phyloP scores from a whole-genome alignment of 2,329 filamentous ascomycete species.

The Alternaria solani region DNA sequence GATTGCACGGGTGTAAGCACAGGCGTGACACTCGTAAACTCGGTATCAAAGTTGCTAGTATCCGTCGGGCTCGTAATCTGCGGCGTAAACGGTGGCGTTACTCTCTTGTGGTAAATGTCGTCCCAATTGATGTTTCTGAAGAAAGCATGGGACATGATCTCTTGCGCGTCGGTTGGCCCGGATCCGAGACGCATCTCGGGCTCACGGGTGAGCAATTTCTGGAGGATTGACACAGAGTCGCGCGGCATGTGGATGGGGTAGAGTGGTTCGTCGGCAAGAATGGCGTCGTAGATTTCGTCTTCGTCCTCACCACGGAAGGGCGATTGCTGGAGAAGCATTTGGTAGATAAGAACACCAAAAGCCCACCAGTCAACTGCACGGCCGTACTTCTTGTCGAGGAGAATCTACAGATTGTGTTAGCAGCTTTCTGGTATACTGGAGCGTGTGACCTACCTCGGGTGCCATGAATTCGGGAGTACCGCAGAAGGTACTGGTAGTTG shows the following conservation, averaged over 20 bases:
- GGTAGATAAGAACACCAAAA: constrained; percentile 97
- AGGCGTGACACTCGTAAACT: constrained; percentile 98
- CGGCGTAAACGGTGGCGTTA: constrained; percentile 87
- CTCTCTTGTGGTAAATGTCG: constrained; percentile 94
- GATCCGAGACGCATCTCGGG: constrained; percentile 92
- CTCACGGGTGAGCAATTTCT: constrained; percentile 95
- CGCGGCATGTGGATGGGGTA: constrained; percentile 99
- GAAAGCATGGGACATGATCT: constrained; percentile 99
- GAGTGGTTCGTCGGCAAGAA: constrained; percentile 94
- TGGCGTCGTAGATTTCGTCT: constrained; percentile 98
- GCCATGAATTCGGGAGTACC: constrained; percentile 99
- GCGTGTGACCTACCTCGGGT: constrained; percentile 74
- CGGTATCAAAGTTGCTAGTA: constrained; percentile 99
- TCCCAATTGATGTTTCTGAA: constrained; percentile 99
- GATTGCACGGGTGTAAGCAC: constrained; percentile 97
- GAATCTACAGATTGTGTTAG: constrained; percentile 66
- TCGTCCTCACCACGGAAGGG: constrained; percentile 99
- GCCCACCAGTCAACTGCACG: constrained; percentile 99
- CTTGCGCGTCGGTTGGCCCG: constrained; percentile 95
- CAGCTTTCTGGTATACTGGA: no score
- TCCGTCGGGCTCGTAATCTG: constrained; percentile 91
- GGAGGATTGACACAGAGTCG: constrained; percentile 95
- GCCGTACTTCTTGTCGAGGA: constrained; percentile 98
- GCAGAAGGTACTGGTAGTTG: constrained; percentile 96
- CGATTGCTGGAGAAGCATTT: constrained; percentile 98